These are phyloP conservation scores for Crithidia thermophila DNA, from an alignment of 208 protist species.

Conservation along the genomic window DNA sequence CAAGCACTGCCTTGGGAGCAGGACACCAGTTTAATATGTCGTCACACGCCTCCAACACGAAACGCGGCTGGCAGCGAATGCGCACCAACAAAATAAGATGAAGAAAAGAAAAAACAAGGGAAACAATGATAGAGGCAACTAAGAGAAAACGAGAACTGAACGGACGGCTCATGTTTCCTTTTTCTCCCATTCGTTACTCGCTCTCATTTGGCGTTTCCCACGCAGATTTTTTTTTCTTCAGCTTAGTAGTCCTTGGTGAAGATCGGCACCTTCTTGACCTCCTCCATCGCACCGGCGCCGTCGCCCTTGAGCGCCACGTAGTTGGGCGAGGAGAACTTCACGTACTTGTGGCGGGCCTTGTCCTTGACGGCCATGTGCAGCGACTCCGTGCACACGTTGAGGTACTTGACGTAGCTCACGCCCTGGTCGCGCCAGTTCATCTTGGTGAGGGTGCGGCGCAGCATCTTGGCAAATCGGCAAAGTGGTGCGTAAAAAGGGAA, in stretches of 20 bases:
- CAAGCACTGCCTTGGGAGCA: background rate
- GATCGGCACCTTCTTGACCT: constrained; percentile 71
- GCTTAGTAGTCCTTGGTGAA: constrained; percentile 82
- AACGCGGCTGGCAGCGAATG: too few relatives aligned
- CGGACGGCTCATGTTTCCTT: background rate
- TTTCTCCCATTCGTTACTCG: background rate
- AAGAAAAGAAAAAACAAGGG: background rate
- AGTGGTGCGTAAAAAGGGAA: too few relatives aligned
- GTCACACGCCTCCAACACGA: too few relatives aligned
- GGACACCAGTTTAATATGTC: too few relatives aligned
- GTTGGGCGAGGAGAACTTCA: constrained; percentile 70
- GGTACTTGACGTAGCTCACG: constrained; percentile 92
- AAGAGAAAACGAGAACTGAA: background rate
- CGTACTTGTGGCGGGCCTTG: constrained; percentile 64
- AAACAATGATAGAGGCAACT: background rate
- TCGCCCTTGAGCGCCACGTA: constrained; percentile 72
- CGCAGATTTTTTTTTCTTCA: background rate
- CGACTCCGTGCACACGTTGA: constrained; percentile 88
- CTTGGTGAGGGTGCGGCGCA: constrained; percentile 57
- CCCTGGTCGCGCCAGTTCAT: constrained; percentile 89
- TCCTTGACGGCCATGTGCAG: constrained; percentile 83
- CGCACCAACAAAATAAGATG: background rate
- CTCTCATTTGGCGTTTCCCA: constrained; percentile 9
- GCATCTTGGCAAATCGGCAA: constrained; percentile 29
- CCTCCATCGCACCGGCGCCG: constrained; percentile 55